Evolutionary conservation across 116 monocot species (phyloP), one percentile per base, ranked within the genome.

Genomic region (Zostera marina): DNA sequence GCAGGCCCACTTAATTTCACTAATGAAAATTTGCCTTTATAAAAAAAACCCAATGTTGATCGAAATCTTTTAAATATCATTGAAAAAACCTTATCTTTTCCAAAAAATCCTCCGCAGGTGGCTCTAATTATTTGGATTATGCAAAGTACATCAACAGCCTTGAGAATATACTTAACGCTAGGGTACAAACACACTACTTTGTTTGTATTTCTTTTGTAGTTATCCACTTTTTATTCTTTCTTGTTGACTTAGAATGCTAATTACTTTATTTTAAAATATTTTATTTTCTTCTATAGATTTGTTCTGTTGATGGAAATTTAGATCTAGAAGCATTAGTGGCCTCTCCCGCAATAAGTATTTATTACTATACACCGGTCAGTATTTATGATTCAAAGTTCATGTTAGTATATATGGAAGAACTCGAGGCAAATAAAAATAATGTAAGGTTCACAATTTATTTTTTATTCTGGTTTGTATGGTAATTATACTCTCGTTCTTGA

Each of bases 71-170:
- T n/a, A n/a, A n/a, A n/a, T n/a, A n/a, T n/a, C n/a, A n/a, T n/a
- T n/a, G n/a, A n/a, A n/a, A n/a, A n/a, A n/a, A n/a, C n/a, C n/a
- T n/a, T 6, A 2, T 55, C 25, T 12, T n/a, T 8, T 5, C 32
- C 32, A 32, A 32, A 32, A 32, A 32, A 32, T 46, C 45, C 15
- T 64, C 54, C 51, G 41, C 59, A 76, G 94, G 94, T 69, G 77
- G 84, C 16, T 76, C 82, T 8, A 73, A 75, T 58, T 64, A 68
- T 16, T 41, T 70, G 59, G 79, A 65, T 41, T 84, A 85, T 69
- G 73, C 82, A 19, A 88, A 75, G 74, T 81, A 75, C 56, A 87
- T 94, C 71, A 94, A 94, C 61, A 94, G 85, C 74, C 80, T 94
- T 47, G 94, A 94, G 61, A 70, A 54, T 58, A 74, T 94, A 73